phyloP scores from a whole-genome alignment of 1,284 basidiomycete genomes.

The Ceratobasidium sp. region DNA sequence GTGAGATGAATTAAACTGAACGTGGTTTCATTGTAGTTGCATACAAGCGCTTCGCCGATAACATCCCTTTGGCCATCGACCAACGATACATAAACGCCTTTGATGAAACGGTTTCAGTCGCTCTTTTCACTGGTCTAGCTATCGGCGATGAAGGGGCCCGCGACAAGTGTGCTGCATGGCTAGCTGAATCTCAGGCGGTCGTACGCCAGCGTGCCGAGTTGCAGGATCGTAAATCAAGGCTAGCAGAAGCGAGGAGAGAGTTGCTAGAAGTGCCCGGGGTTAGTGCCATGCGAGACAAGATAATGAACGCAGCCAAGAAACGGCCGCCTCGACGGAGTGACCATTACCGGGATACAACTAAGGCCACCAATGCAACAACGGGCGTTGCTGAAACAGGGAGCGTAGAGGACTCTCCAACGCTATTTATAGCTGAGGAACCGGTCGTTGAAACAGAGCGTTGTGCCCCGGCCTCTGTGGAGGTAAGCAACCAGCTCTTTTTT shows the following conservation, averaged over 20 bases:
- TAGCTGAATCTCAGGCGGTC: conserved; percentile 55
- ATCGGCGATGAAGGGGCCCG: conserved; percentile 52
- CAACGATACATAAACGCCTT: conserved; percentile 54
- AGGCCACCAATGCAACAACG: too few species aligned
- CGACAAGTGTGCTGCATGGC: conserved; percentile 52
- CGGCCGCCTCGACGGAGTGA: not conserved
- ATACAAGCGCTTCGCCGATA: conserved; percentile 49
- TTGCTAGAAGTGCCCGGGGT: conserved; percentile 43
- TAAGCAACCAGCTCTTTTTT: too few species aligned
- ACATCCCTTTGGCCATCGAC: conserved; percentile 58
- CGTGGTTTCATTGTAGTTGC: too few species aligned
- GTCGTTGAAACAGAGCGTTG: too few species aligned
- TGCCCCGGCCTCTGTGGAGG: too few species aligned
- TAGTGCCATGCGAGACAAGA: conserved; percentile 17
- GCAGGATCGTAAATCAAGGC: conserved; percentile 47
- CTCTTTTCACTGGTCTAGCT: conserved; percentile 53
- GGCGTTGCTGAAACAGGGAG: too few species aligned
- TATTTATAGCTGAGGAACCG: too few species aligned
- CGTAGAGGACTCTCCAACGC: too few species aligned
- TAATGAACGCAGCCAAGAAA: conserved; percentile 4
- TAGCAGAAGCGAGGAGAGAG: conserved; percentile 50
- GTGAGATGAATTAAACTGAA: not conserved
- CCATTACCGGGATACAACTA: too few species aligned
- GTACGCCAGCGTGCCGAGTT: conserved; percentile 53
- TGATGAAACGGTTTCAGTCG: conserved; percentile 50